A percentile compares a stretch with the other conserved stretches of the same genome.
These are phyloP conservation scores for Gynochthodes officinalis DNA, from an alignment of 257 asterid genomes.

Conservation along the genomic window DNA sequence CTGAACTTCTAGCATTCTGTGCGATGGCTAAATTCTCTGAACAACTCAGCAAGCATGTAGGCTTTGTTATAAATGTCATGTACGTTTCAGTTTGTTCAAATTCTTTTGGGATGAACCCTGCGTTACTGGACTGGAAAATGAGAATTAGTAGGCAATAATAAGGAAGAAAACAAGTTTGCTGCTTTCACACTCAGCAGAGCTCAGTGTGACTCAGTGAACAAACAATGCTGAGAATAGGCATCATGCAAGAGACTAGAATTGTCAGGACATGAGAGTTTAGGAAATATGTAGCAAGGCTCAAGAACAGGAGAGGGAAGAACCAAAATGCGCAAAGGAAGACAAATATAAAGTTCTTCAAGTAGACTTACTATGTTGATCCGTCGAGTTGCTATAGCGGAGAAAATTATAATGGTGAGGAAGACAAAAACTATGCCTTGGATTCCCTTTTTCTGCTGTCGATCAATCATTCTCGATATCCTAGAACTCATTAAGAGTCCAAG, in stretches of 20 bases:
- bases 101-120: slow-evolving; percentile 32
- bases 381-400: slow-evolving; percentile 35
- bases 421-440: slow-evolving; percentile 36
- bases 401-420: slow-evolving; percentile 32
- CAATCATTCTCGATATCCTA: slow-evolving; percentile 26
- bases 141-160: neutral
- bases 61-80: slow-evolving; percentile 25
- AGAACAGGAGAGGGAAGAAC: neutral
- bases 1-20: slow-evolving; percentile 3
- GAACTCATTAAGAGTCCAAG: slow-evolving; percentile 2
- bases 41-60: slow-evolving; percentile 54
- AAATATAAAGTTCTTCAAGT: neutral
- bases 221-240: neutral
- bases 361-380: slow-evolving; percentile 59
- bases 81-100: slow-evolving; percentile 25
- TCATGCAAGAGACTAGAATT: neutral
- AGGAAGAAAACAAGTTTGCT: neutral
- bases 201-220: neutral
- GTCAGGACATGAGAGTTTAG: neutral
- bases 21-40: slow-evolving; percentile 27
- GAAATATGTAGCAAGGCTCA: neutral
- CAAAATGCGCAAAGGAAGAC: neutral
- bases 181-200: too few species aligned
- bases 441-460: slow-evolving; percentile 27
- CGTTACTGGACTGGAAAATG: slow-evolving; percentile 38